Evolutionary conservation across 139 green algal species (phyloP).

Genomic region (Closterium sp.): DNA sequence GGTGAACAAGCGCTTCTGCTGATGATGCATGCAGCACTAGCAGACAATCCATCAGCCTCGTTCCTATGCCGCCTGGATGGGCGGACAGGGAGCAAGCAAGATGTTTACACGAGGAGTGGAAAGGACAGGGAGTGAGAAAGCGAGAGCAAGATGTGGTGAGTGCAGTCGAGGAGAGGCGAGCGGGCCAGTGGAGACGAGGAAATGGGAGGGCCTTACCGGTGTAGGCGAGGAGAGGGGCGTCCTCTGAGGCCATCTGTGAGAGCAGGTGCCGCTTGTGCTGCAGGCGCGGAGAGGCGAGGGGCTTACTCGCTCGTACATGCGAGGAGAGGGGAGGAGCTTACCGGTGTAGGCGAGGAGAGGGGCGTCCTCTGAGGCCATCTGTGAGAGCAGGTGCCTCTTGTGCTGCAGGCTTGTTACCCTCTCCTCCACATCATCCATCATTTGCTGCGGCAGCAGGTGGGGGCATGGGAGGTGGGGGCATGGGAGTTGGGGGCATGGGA

Average conservation of each 20-base stretch:
- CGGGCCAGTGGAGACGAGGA: no score
- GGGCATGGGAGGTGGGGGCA: no score
- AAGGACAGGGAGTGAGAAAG: not conserved
- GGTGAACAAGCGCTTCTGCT: no score
- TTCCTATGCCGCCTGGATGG: not conserved
- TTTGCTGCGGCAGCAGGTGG: not conserved
- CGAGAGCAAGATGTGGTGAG: not conserved
- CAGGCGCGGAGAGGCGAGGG: not conserved
- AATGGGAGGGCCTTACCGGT: no score
- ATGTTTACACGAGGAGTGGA: not conserved
- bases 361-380: not conserved
- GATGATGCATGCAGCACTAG: not conserved
- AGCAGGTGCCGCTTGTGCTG: not conserved
- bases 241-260: not conserved
- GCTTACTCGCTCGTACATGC: no score
- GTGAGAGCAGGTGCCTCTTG: not conserved
- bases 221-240: not conserved
- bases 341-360: not conserved
- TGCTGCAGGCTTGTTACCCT: not conserved
- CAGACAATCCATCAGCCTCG: not conserved
- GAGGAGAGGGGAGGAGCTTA: not conserved
- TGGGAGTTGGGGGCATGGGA: no score
- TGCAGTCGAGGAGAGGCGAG: no score
- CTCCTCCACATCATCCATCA: not conserved
- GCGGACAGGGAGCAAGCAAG: no score